phyloP scores from a whole-genome alignment of 2,329 filamentous ascomycete species.

The Lojkania enalia region DNA sequence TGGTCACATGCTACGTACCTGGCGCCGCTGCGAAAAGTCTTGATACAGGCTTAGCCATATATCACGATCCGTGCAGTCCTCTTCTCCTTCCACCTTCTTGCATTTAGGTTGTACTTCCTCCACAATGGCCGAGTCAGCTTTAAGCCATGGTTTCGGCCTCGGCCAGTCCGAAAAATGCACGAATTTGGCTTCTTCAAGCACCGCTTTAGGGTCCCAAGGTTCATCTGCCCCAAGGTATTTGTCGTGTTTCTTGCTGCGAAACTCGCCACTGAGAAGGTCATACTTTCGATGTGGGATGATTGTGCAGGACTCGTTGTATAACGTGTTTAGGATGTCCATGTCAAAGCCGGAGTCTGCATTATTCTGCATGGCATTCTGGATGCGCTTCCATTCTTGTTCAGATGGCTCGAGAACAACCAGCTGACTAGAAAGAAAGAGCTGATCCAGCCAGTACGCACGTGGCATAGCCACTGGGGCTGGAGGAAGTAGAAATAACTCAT shows the following conservation, averaged over 20 bases:
- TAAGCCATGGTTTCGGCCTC: constrained; percentile 5
- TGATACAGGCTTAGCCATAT: background rate
- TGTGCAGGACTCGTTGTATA: constrained; percentile 58
- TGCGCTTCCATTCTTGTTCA: constrained; percentile 49
- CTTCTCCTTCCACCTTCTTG: background rate
- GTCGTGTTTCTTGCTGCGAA: constrained; percentile 54
- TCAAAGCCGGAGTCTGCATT: constrained; percentile 50
- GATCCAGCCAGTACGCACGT: constrained; percentile 68
- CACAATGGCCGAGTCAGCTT: background rate
- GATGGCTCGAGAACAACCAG: constrained; percentile 64
- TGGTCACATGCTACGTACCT: constrained; percentile 5
- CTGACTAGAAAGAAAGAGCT: constrained; percentile 55
- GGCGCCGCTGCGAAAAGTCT: constrained; percentile 4
- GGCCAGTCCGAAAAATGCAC: constrained; percentile 61
- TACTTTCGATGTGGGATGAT: constrained; percentile 65
- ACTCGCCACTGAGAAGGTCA: constrained; percentile 62
- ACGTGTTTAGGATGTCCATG: constrained; percentile 65
- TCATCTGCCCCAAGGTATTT: constrained; percentile 52
- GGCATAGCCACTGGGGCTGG: constrained; percentile 64
- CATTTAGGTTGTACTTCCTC: constrained; percentile 1
- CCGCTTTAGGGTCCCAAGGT: constrained; percentile 59
- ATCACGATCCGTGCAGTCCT: constrained; percentile 3
- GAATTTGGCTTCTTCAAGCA: constrained; percentile 61
- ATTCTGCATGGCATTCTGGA: constrained; percentile 22
- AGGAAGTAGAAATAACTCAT: constrained; percentile 69